These are phyloP conservation scores for Tetrastigma voinierianum DNA, from an alignment of 164 flowering plant genomes.

Conservation along the genomic window DNA sequence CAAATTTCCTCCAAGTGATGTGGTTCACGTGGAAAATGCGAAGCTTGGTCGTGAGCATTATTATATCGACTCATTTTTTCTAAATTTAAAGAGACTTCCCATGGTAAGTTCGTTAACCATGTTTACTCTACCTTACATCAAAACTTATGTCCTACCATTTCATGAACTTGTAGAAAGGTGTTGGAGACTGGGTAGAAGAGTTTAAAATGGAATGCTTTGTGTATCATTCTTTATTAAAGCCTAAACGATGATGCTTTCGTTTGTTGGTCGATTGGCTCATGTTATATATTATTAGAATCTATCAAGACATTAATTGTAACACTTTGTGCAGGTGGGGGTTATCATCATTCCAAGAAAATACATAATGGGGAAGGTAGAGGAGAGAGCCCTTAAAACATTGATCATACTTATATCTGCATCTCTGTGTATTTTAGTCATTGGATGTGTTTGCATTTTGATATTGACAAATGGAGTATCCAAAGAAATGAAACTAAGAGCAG, in stretches of 20 bases:
- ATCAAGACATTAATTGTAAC: conserved; percentile 1
- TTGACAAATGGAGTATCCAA: conserved; percentile 95
- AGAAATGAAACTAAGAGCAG: conserved; percentile 97
- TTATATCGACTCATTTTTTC: conserved; percentile 91
- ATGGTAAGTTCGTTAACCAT: conserved; percentile 41
- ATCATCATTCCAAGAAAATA: conserved; percentile 83
- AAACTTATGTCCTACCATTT: neutral
- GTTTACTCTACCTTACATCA: neutral
- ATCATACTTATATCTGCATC: conserved; percentile 90
- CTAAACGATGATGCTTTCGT: neutral
- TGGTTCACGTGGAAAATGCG: conserved; percentile 81
- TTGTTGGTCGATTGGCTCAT: neutral
- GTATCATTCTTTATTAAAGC: too few species aligned
- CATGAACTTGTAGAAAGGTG: neutral
- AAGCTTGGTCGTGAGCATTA: too few species aligned
- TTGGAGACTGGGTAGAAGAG: neutral
- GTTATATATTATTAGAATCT: too few species aligned
- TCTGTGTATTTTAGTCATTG: conserved; percentile 66
- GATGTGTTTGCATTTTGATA: conserved; percentile 86
- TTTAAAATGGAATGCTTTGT: too few species aligned
- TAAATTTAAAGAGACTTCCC: conserved; percentile 87
- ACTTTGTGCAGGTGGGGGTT: conserved; percentile 79
- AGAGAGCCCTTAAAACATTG: conserved; percentile 78
- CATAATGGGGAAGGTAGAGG: conserved; percentile 94
- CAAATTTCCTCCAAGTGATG: conserved; percentile 47